phyloP scores from a whole-genome alignment of 129 eudicot species.

The Flaveria bidentis region DNA sequence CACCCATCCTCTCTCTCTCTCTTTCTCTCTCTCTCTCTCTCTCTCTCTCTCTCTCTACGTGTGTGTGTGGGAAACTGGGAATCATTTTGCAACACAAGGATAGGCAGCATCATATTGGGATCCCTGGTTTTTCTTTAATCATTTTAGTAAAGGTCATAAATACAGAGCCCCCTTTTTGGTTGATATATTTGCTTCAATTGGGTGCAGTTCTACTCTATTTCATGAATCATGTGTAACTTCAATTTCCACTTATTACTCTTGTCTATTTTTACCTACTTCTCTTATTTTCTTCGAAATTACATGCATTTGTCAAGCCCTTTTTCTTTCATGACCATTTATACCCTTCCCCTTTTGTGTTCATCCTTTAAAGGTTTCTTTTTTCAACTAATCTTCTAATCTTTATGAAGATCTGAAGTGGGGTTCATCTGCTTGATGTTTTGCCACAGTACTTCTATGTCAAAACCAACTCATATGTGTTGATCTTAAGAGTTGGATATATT shows the following conservation, averaged over 20 bases:
- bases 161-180: constrained; percentile 21
- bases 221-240: constrained; percentile 32
- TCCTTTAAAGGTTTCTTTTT: constrained; percentile 26
- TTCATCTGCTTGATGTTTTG: constrained; percentile 24
- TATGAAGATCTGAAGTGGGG: constrained; percentile 38
- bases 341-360: constrained; percentile 26
- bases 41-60: constrained; percentile 13
- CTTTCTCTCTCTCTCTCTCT: constrained; percentile 30
- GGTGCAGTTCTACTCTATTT: constrained; percentile 31
- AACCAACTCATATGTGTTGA: constrained; percentile 8
- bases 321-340: constrained; percentile 14
- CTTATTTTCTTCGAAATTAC: constrained; percentile 15
- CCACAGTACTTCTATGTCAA: constrained; percentile 10
- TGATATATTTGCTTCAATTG: constrained; percentile 19
- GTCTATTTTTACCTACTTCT: background rate
- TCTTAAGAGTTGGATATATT: background rate
- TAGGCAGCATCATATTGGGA: constrained; percentile 7
- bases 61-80: constrained; percentile 5
- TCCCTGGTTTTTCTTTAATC: constrained; percentile 25
- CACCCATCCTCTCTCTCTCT: constrained; percentile 14
- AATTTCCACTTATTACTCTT: constrained; percentile 10
- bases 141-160: constrained; percentile 38
- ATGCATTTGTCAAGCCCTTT: constrained; percentile 29
- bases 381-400: constrained; percentile 22
- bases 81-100: constrained; percentile 22